Evolutionary conservation across 345 rosid genomes (phyloP), one percentile per base, ranked within the genome.

Genomic region (Ricinus communis): DNA sequence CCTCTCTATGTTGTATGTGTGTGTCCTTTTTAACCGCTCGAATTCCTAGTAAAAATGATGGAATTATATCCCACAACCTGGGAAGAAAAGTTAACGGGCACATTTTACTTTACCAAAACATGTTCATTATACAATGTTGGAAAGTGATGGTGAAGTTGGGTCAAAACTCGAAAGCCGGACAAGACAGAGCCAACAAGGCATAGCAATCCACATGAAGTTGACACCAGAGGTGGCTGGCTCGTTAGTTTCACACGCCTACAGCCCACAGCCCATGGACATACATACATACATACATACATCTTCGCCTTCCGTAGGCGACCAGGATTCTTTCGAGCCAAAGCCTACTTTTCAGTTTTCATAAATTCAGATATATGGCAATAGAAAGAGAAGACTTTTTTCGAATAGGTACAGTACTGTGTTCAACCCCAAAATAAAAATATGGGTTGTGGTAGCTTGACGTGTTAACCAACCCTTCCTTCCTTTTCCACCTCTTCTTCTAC

Each of bases 391-490:
- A 40, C 58, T 25, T 57, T 56, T 31, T 5, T 38, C 79, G 24
- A 33, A 66, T 49, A n/a, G 38, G 25, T 47, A 66, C 71, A 66
- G 31, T 58, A 30, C 21, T n/a, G 2, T 27, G 57, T 76, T 65
- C 79, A 65, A 58, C 31, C 27, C 28, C 40, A 40, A 58, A 53
- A 61, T 22, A 51, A 62, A 41, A 53, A 21, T 63, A 54, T 38
- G 53, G 64, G 30, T 33, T 36, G 12, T n/a, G 62, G 57, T 71
- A 24, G 62, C 76, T 76, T 71, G 60, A 27, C 81, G 77, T 73
- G 74, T 49, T 68, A 51, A 63, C 54, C 41, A 68, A 53, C 14
- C 57, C 72, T 47, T 71, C n/a, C 60, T 40, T 50, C 30, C 30
- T 6, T 53, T 50, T 53, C 19, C 58, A 24, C 60, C 55, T 43